Evolutionary conservation across 2,329 filamentous ascomycete species (phyloP).

Genomic region (Alternaria triticina): DNA sequence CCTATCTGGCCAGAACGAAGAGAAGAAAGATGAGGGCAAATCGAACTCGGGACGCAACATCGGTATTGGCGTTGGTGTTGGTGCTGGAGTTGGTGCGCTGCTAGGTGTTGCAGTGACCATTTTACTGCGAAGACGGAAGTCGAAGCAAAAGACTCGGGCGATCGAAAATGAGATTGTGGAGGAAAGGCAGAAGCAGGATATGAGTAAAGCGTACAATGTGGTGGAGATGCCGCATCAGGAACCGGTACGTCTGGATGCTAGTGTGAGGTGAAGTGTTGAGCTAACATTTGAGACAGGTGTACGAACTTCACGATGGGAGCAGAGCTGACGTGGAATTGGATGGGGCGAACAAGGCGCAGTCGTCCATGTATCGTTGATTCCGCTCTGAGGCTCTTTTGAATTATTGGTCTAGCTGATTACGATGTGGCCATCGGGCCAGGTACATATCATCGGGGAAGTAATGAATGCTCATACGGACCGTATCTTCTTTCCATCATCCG

Average conservation of each 20-base stretch:
- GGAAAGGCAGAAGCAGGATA: neutral
- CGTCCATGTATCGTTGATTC: neutral
- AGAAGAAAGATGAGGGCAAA: neutral
- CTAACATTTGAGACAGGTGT: neutral
- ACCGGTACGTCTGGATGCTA: neutral
- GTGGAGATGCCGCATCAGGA: neutral
- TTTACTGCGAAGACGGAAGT: neutral
- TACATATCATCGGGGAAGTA: neutral
- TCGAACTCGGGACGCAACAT: slow-evolving; percentile 2
- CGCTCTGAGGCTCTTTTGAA: neutral
- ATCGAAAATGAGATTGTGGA: neutral
- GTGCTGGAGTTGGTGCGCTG: neutral
- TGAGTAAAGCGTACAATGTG: neutral
- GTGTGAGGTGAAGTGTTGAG: neutral
- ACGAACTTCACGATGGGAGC: neutral
- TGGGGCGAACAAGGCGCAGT: neutral
- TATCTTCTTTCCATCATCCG: too few species aligned
- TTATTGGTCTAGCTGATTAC: neutral
- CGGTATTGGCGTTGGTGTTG: slow-evolving; percentile 7
- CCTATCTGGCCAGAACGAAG: neutral
- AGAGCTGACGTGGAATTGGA: neutral
- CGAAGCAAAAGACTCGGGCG: neutral
- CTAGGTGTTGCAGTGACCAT: neutral
- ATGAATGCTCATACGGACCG: neutral
- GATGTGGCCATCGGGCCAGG: neutral